Conservation (phyloP, 805 yeast species). For the Wickerhamomyces bovis region DNA sequence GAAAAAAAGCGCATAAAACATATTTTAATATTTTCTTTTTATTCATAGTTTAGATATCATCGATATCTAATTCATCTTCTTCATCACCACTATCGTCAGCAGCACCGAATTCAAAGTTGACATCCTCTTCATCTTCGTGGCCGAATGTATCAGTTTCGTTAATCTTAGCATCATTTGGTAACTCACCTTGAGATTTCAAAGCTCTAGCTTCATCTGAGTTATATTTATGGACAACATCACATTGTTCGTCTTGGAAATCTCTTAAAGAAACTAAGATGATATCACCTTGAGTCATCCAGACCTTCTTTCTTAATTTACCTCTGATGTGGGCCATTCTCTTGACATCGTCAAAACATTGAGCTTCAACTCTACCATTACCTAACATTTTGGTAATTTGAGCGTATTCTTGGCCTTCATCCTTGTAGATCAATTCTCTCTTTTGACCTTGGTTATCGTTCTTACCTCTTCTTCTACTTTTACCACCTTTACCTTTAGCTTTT, state of each 20-base stretch:
- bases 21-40: not conserved
- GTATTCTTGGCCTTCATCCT: slow-evolving; percentile 97
- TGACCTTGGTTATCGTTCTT: slow-evolving; percentile 88
- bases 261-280: slow-evolving; percentile 91
- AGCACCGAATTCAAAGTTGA: slow-evolving; percentile 96
- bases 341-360: slow-evolving; percentile 88
- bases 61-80: slow-evolving; percentile 75
- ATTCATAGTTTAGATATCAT: slow-evolving; percentile 62
- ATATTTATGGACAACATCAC: slow-evolving; percentile 96
- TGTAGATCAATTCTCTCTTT: slow-evolving; percentile 88
- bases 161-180: slow-evolving; percentile 95
- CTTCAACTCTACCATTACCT: slow-evolving; percentile 97
- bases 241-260: slow-evolving; percentile 97
- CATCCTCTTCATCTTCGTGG: slow-evolving; percentile 94
- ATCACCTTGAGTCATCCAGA: slow-evolving; percentile 99
- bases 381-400: slow-evolving; percentile 98
- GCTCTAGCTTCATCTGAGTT: slow-evolving; percentile 98
- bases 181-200: slow-evolving; percentile 89
- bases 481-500: slow-evolving; percentile 73
- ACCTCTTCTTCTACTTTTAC: slow-evolving; percentile 94
- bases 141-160: slow-evolving; percentile 97
- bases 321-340: slow-evolving; percentile 96
- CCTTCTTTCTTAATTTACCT: slow-evolving; percentile 98
- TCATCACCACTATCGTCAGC: slow-evolving; percentile 76
- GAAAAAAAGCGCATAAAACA: not conserved